A percentile compares a stretch with the other conserved stretches of the same genome.
Conservation (phyloP, 1,284 basidiomycete genomes). For the Rhodotorula sp. region DNA sequence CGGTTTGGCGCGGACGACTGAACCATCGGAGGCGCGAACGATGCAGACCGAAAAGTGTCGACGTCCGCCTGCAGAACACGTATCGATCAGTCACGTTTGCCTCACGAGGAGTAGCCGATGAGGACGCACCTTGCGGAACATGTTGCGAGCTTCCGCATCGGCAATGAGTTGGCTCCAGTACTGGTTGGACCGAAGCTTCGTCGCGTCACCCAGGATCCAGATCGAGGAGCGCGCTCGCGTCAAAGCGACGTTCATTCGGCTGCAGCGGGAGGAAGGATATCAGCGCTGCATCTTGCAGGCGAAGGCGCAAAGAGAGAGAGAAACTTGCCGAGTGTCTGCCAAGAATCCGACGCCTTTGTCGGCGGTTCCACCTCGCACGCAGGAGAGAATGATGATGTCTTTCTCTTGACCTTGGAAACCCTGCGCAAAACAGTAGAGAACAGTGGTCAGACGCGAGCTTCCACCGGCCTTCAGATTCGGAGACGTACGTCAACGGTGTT, state of each 20-base stretch:
- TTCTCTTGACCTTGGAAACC: slow-evolving; percentile 98
- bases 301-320: too few relatives aligned
- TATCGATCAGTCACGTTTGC: neutral
- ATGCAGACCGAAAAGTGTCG: slow-evolving; percentile 18
- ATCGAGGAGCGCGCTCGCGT: slow-evolving; percentile 92
- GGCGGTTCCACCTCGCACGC: slow-evolving; percentile 66
- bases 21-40: slow-evolving; percentile 12
- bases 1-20: neutral
- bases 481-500: slow-evolving; percentile 71
- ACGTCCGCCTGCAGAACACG: slow-evolving; percentile 9
- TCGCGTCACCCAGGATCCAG: slow-evolving; percentile 86
- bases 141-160: slow-evolving; percentile 62
- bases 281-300: neutral
- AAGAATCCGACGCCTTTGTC: slow-evolving; percentile 82
- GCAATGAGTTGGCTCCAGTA: slow-evolving; percentile 74
- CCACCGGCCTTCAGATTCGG: too few relatives aligned
- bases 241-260: slow-evolving; percentile 96
- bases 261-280: slow-evolving; percentile 17
- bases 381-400: slow-evolving; percentile 91
- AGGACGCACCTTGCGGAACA: slow-evolving; percentile 51
- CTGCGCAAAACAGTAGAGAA: slow-evolving; percentile 48
- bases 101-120: too few relatives aligned
- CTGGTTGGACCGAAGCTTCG: slow-evolving; percentile 77
- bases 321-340: slow-evolving; percentile 45
- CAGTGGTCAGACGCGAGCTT: neutral